These are phyloP conservation scores for Oxyria digyna DNA, from an alignment of 148 eudicot genomes.

Conservation along the genomic window DNA sequence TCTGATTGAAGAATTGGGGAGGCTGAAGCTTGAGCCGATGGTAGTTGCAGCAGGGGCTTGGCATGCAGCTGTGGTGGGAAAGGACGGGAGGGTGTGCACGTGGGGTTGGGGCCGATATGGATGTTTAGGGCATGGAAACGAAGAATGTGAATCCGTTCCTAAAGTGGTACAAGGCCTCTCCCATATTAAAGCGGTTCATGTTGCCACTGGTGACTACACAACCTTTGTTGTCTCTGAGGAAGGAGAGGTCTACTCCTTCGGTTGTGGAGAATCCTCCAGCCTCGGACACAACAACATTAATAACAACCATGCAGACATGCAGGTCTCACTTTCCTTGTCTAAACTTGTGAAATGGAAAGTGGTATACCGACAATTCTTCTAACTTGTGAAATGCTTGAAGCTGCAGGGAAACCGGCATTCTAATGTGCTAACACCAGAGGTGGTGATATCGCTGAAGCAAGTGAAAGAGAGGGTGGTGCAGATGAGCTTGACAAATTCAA, in stretches of 20 bases:
- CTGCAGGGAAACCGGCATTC: slow-evolving; percentile 59
- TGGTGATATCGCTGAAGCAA: slow-evolving; percentile 59
- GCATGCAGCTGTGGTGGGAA: slow-evolving; percentile 95
- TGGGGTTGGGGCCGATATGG: slow-evolving; percentile 99
- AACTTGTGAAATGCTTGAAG: not conserved
- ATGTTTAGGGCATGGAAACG: slow-evolving; percentile 92
- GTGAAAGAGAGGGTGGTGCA: slow-evolving; percentile 71
- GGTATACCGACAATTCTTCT: not conserved
- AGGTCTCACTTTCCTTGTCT: slow-evolving; percentile 26
- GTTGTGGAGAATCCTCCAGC: slow-evolving; percentile 93
- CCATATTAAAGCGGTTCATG: slow-evolving; percentile 73
- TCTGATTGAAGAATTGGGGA: slow-evolving; percentile 62
- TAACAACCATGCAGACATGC: slow-evolving; percentile 30
- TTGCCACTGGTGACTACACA: slow-evolving; percentile 95
- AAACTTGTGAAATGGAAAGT: not conserved
- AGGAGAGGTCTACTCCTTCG: slow-evolving; percentile 87
- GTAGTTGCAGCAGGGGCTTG: slow-evolving; percentile 97
- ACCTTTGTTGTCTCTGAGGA: slow-evolving; percentile 75
- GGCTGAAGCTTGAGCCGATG: slow-evolving; percentile 66
- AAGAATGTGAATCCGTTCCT: slow-evolving; percentile 82
- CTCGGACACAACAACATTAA: slow-evolving; percentile 50
- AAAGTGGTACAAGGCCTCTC: slow-evolving; percentile 71
- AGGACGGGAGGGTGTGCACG: slow-evolving; percentile 91
- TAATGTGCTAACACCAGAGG: slow-evolving; percentile 59
- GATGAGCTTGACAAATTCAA: slow-evolving; percentile 71